Evolutionary conservation across 2,329 filamentous ascomycete species (phyloP).

Genomic region (Xylariaceae sp.): DNA sequence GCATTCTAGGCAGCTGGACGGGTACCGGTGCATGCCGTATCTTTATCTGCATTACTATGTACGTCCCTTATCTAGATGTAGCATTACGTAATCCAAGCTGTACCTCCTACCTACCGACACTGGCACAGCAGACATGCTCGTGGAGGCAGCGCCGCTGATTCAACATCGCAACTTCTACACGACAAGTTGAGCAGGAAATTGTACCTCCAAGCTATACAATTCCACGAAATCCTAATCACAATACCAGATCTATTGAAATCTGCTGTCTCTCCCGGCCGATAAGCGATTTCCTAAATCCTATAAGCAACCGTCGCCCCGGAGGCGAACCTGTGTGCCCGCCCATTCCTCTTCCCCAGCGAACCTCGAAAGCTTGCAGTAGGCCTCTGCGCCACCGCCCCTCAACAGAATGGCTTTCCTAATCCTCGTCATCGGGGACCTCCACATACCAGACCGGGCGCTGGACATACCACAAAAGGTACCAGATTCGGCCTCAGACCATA

Average conservation of each 20-base stretch:
- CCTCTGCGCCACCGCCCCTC: constrained; percentile 1
- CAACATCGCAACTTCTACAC: background rate
- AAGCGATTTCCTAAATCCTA: background rate
- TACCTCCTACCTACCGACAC: background rate
- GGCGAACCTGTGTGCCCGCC: background rate
- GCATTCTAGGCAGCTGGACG: no score
- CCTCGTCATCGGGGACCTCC: constrained; percentile 86
- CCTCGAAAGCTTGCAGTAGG: background rate
- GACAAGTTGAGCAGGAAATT: background rate
- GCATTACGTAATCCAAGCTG: background rate
- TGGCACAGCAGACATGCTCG: no score
- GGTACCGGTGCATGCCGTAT: no score
- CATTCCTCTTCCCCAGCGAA: background rate
- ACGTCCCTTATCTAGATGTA: background rate
- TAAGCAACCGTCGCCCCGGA: background rate
- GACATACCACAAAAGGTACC: constrained; percentile 84
- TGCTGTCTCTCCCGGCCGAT: background rate
- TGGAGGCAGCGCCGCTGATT: background rate
- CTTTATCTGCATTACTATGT: no score
- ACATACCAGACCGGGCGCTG: constrained; percentile 87
- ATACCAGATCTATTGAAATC: background rate
- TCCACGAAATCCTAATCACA: background rate
- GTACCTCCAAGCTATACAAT: background rate
- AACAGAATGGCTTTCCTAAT: constrained; percentile 82
- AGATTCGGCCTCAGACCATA: background rate